Base-by-base conservation (phyloP, 2,329 filamentous ascomycete species). In the Fusarium vanettenii region DNA sequence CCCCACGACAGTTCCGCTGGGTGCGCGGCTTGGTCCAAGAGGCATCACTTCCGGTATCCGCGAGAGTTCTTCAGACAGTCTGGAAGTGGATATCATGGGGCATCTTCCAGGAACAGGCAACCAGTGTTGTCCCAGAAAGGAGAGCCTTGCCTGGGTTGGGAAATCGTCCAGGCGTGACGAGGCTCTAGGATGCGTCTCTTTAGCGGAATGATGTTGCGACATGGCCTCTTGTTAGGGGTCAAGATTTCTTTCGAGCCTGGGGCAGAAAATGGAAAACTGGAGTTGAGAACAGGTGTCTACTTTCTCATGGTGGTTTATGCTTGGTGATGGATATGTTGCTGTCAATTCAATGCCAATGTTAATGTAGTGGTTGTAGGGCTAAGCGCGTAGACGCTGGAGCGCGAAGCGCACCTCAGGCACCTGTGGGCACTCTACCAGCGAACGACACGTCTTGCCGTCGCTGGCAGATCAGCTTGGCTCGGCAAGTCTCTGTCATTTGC, bases 201-300 rank as follows among this genome's bases (percentile, higher is more conserved):
- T 63, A 64, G 39, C 55, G 71, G 72, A 50, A 48, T 60, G 64
- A 69, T 43, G 61, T 66, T 60, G 69, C 60, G 72, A 67, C 61
- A 59, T 64, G 59, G 69, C 69, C 65, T 64, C 61, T 50, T 3
- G 57, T 61, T 52, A 39, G 52, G 61, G 60, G 66, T 13, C 20
- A 70, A 63, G 50, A 22, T 50, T 66, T 70, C 61, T 75, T 74
- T 75, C 62, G 72, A 64, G 69, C 59, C 61, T 62, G 55, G 59
- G 39, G 10, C 25, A 52, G 27, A 8, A 31, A 31, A 8, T 2
- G 11, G 27, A n/a, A 31, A 20, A 31, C 10, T n/a, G 18, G 18
- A n/a, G 16, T 13, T 29, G 10, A 29, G 48, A 52, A 52, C 25
- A 50, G 16, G 16, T 55, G 39, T 60, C 25, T 52, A 57, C 20